These are phyloP conservation scores for Melocanna baccifera DNA, from an alignment of 176 grass and related monocot species.

Conservation along the genomic window DNA sequence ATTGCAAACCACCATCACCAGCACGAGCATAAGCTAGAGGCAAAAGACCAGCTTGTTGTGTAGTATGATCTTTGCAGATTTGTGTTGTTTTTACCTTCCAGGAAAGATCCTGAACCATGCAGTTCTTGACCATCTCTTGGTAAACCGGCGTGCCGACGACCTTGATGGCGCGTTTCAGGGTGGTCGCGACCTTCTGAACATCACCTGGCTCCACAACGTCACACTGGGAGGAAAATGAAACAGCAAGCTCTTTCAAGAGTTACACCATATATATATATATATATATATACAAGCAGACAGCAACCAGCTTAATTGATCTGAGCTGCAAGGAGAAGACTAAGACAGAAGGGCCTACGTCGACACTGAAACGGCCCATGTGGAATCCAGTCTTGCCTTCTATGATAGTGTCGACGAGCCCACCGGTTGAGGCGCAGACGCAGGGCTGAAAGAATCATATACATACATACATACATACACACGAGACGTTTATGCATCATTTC, in stretches of 20 bases:
- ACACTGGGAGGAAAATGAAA: slow-evolving; percentile 44
- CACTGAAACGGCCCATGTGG: slow-evolving; percentile 83
- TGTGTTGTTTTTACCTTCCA: slow-evolving; percentile 70
- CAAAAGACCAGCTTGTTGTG: too few relatives aligned
- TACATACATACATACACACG: background rate
- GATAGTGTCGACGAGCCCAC: slow-evolving; percentile 84
- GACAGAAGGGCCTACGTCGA: slow-evolving; percentile 38
- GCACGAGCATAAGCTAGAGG: background rate
- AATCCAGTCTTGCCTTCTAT: slow-evolving; percentile 87
- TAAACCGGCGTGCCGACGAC: slow-evolving; percentile 58
- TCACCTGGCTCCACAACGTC: slow-evolving; percentile 53
- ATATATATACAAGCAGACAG: background rate
- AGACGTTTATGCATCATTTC: background rate
- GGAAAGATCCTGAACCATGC: slow-evolving; percentile 88
- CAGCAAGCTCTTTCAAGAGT: background rate
- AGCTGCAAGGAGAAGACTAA: background rate
- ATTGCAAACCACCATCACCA: background rate
- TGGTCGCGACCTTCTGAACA: slow-evolving; percentile 59
- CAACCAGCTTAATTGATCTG: background rate
- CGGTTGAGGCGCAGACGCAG: slow-evolving; percentile 62
- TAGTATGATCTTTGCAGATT: too few relatives aligned
- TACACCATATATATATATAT: background rate
- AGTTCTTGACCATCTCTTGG: slow-evolving; percentile 75
- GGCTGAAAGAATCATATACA: slow-evolving; percentile 30
- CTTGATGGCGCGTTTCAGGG: slow-evolving; percentile 62